Evolutionary conservation across 129 eudicot species (phyloP).

Genomic region (Silybum marianum): DNA sequence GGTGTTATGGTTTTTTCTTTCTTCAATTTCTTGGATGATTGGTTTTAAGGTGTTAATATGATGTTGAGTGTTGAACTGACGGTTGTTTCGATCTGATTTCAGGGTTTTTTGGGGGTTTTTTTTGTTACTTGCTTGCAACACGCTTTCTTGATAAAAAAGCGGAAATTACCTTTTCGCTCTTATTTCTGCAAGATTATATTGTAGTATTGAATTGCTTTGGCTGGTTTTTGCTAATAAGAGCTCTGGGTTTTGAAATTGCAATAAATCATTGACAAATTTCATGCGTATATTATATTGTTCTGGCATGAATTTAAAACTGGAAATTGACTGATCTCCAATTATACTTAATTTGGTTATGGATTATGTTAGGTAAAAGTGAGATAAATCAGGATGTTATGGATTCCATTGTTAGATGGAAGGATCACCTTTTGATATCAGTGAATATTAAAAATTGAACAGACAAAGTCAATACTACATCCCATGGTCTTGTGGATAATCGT

Average conservation of each 20-base stretch:
- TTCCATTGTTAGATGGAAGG: neutral
- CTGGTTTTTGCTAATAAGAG: neutral
- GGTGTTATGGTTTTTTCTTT: neutral
- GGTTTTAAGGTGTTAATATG: neutral
- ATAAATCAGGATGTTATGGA: neutral
- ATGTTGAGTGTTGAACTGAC: conserved; percentile 3
- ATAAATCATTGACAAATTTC: neutral
- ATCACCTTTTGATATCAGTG: neutral
- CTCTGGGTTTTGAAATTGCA: neutral
- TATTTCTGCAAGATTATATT: neutral
- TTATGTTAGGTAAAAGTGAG: neutral
- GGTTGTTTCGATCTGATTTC: neutral
- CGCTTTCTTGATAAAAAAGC: neutral
- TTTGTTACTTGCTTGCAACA: neutral
- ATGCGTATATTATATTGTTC: too few species aligned
- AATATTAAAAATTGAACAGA: neutral
- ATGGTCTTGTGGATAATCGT: neutral
- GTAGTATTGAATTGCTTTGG: neutral
- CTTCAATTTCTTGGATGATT: neutral
- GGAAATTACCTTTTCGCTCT: neutral
- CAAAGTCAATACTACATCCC: neutral
- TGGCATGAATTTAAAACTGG: neutral
- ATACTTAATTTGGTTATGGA: neutral
- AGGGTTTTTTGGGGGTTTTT: conserved; percentile 6
- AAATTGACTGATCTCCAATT: neutral